A percentile compares a stretch with the other conserved stretches of the same genome.
These are phyloP conservation scores for Jatropha curcas DNA, from an alignment of 345 rosid species.

Conservation along the genomic window DNA sequence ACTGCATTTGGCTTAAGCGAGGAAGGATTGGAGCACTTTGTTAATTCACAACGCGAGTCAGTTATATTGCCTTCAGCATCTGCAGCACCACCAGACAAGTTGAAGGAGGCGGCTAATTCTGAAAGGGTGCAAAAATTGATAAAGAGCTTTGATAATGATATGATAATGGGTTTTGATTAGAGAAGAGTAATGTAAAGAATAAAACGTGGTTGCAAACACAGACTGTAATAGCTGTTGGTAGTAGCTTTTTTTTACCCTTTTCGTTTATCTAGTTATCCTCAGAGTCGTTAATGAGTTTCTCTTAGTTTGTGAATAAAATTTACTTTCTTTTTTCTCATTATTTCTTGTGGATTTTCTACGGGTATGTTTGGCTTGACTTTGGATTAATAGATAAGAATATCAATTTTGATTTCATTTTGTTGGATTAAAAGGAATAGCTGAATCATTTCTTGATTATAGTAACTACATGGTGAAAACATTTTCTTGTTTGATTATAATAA, in stretches of 20 bases:
- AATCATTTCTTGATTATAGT: no score
- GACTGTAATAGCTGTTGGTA: neutral
- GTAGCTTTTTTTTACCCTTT: neutral
- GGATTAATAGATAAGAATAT: no score
- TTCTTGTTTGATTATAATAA: no score
- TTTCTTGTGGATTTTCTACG: neutral
- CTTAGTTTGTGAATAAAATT: neutral
- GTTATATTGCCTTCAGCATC: constrained; percentile 64
- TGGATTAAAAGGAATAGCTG: no score
- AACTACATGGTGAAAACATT: no score
- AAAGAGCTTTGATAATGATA: constrained; percentile 28
- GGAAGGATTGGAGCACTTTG: constrained; percentile 32
- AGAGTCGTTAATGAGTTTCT: neutral
- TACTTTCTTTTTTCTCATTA: neutral
- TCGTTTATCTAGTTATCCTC: neutral
- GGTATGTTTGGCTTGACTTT: no score
- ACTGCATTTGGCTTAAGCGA: constrained; percentile 58
- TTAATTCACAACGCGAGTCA: constrained; percentile 53
- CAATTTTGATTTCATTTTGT: no score
- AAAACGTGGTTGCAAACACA: neutral
- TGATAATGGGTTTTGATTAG: constrained; percentile 31
- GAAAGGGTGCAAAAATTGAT: constrained; percentile 13
- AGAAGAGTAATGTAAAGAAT: neutral
- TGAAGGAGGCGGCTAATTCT: constrained; percentile 5
- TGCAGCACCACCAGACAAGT: constrained; percentile 46